Evolutionary conservation across 1,284 basidiomycete genomes (phyloP).

Genomic region (Ganoderma sinense): DNA sequence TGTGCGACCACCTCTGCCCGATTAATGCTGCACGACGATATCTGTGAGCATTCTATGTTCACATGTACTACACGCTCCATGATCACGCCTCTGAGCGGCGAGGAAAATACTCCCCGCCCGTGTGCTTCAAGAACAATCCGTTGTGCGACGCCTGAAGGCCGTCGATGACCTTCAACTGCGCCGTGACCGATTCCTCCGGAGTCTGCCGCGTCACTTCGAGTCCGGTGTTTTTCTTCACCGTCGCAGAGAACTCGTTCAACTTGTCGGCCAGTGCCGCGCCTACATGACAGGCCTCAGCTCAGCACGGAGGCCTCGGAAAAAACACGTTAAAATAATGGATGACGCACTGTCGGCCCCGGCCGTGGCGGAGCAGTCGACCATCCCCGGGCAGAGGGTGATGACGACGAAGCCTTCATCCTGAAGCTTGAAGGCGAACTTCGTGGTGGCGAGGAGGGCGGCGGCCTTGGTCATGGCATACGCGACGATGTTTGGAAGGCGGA

Average conservation of each 20-base stretch:
- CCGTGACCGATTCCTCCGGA: neutral
- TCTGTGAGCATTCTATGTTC: no score
- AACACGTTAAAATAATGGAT: no score
- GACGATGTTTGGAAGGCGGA: conserved; percentile 17
- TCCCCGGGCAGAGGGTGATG: conserved; percentile 45
- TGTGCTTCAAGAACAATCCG: neutral
- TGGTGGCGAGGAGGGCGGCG: conserved; percentile 46
- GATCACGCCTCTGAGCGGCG: no score
- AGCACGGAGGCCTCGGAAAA: neutral
- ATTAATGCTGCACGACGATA: no score
- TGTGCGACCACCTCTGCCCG: no score
- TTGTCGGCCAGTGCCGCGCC: no score
- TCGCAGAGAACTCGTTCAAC: neutral
- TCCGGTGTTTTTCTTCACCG: neutral
- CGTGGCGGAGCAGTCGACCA: conserved; percentile 40
- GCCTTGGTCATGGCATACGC: conserved; percentile 48
- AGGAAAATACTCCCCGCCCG: neutral
- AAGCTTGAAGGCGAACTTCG: conserved; percentile 46
- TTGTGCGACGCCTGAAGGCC: neutral
- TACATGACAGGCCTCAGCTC: neutral
- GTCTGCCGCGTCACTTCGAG: neutral
- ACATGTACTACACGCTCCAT: no score
- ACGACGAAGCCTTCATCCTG: conserved; percentile 47
- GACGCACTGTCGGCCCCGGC: neutral
- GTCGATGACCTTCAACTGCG: neutral